Evolutionary conservation across 1,284 basidiomycete species (phyloP), one percentile per base, ranked within the genome.

Genomic region (Melampsora medusae): DNA sequence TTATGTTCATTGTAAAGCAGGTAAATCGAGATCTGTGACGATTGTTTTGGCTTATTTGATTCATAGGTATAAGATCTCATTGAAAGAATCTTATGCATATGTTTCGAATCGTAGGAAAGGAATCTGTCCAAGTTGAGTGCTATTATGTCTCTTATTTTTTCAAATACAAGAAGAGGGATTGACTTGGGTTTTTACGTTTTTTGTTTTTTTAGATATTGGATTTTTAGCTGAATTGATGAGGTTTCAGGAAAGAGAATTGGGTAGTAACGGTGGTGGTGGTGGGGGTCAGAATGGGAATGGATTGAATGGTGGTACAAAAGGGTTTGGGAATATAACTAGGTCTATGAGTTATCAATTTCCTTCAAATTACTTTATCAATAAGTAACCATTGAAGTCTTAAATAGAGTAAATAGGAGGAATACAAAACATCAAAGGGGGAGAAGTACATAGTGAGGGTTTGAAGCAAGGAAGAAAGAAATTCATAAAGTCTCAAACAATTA

Each of bases 21-120:
- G 95, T 38, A 97, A 95, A 85, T 94, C 92, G 1, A 90, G 96
- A 19, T 94, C 92, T 0, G 95, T 97, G n/a, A 97, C 93, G 0
- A 92, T 93, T 10, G 94, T 97, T 53, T 92, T 99, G 85, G 96
- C 93, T 1, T 98, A 97, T 83, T 89, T 99, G 68, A 97, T 99
- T 79, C 93, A 97, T 69, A 62, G 69, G 72, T 80, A 97, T 81
- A 92, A 93, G 80, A 97, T 95, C 95, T 91, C 93, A 9, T 87
- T 98, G 67, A 91, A 92, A 38, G 89, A 89, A 68, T 92, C 95
- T 0, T 98, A 97, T 82, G 86, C 90, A 0, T 95, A 93, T 81
- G 95, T 98, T 28, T 87, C 92, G 56, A 93, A 95, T 80, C 88
- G 93, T 10, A 88, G 96, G 64, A 91, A 91, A 79, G 92, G 91